phyloP scores from a whole-genome alignment of 352 stramenopile species.

The Pythium guiyangense region DNA sequence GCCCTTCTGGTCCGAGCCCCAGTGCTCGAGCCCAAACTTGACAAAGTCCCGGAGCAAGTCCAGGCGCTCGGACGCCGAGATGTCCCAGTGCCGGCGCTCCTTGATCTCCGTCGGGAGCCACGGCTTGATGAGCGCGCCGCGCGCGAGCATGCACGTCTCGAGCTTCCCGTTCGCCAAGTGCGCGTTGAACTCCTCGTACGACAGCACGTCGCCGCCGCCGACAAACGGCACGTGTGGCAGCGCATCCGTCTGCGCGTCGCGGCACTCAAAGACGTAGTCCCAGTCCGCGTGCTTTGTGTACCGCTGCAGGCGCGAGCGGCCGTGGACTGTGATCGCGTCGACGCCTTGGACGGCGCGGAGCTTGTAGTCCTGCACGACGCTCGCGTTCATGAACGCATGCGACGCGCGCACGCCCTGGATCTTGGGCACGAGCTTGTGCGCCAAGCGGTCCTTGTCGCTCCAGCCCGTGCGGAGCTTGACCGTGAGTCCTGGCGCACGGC shows the following conservation, averaged over 20 bases:
- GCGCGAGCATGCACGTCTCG: too few species aligned
- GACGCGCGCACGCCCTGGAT: constrained; percentile 77
- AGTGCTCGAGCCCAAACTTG: too few species aligned
- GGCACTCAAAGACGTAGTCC: constrained; percentile 95
- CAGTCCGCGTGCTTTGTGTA: constrained; percentile 98
- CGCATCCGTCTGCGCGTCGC: constrained; percentile 50
- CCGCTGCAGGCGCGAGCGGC: constrained; percentile 94
- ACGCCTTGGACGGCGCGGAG: constrained; percentile 58
- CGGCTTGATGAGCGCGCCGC: too few species aligned
- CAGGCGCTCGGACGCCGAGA: too few species aligned
- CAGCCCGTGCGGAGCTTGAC: constrained; percentile 98
- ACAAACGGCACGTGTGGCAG: too few species aligned
- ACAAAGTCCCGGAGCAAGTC: too few species aligned
- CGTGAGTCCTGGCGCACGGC: constrained; percentile 77
- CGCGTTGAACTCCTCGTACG: too few species aligned
- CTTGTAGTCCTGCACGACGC: constrained; percentile 65
- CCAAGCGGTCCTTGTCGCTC: constrained; percentile 93
- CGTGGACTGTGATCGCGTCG: constrained; percentile 91
- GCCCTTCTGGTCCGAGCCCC: too few species aligned
- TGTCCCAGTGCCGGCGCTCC: too few species aligned
- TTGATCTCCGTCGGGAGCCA: too few species aligned
- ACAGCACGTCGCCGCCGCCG: too few species aligned
- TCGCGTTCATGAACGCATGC: constrained; percentile 71
- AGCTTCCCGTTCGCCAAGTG: too few species aligned
- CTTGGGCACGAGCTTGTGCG: constrained; percentile 91